These are phyloP conservation scores for Coffea humblotiana DNA, from an alignment of 305 asterid genomes.

Conservation along the genomic window DNA sequence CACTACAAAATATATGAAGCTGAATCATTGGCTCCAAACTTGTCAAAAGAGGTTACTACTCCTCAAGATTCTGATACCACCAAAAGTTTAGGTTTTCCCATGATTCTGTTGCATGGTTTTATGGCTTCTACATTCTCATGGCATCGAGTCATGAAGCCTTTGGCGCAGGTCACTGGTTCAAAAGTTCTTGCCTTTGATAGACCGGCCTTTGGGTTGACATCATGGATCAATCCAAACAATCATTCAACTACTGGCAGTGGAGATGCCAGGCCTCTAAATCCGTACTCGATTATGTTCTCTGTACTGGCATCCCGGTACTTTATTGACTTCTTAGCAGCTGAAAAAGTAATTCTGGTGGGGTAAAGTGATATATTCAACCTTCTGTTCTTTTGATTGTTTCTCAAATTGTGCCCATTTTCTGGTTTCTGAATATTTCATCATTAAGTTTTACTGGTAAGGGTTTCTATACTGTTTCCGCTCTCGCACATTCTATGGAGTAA, in stretches of 20 bases:
- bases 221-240: slow-evolving; percentile 48
- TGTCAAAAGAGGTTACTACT: slow-evolving; percentile 29
- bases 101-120: slow-evolving; percentile 89
- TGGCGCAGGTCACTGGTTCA: slow-evolving; percentile 51
- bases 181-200: slow-evolving; percentile 94
- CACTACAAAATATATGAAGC: slow-evolving; percentile 84
- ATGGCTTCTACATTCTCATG: slow-evolving; percentile 93
- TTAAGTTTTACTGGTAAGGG: neutral
- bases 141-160: slow-evolving; percentile 74
- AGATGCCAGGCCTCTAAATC: slow-evolving; percentile 63
- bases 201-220: slow-evolving; percentile 94
- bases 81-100: slow-evolving; percentile 51
- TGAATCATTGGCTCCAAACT: slow-evolving; percentile 32
- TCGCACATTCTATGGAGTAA: neutral
- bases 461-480: neutral
- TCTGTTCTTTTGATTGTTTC: slow-evolving; percentile 16
- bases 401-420: neutral
- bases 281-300: slow-evolving; percentile 74
- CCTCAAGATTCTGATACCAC: slow-evolving; percentile 28
- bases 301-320: slow-evolving; percentile 75
- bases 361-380: slow-evolving; percentile 32
- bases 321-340: slow-evolving; percentile 67
- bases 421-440: neutral
- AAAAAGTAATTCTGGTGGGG: slow-evolving; percentile 89
- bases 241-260: slow-evolving; percentile 31